Base-by-base conservation (phyloP, 148 eudicot species). In the Dianthus caryophyllus region DNA sequence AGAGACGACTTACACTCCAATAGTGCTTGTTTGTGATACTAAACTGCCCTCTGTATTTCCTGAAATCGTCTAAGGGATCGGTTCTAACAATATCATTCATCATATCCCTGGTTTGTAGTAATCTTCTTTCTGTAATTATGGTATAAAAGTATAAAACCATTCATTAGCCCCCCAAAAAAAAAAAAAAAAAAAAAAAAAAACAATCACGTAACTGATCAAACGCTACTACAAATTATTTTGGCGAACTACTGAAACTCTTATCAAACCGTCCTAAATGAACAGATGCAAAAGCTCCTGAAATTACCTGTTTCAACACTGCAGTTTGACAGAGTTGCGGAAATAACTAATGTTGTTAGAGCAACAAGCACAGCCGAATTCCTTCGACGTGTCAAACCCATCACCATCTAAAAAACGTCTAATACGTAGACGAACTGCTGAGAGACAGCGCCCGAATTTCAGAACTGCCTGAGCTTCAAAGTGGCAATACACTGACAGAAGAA, bases 21-120 rank as follows among this genome's bases (percentile, higher is more conserved):
- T 89, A 89, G 59, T 89, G 87, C 52, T 72, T 71, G 77, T 83
- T 78, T 73, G 80, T 84, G 57, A 89, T 80, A 69, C 86, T 79
- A 71, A 70, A 89, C 36, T 84, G 86, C 30, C 89, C 96, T 78
- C 80, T 83, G 78, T 89, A 89, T 75, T 83, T 84, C 71, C 71
- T 75, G 64, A 89, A 77, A 67, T 65, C 39, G 25, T 86, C 71
- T 58, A 89, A 65, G 18, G 96, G 96, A 77, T 89, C 91, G 9
- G 71, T 69, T 76, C 96, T 81, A n/a, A 78, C 77, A 6, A 82
- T 81, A 31, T 83, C 80, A 65, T 79, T 79, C 44, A 61, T 30
- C 20, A 10, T 22, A 31, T 82, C 74, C 61, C 52, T 70, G 22
- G 75, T 41, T 62, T 69, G 73, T 24, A 68, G 33, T 64, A 77